Evolutionary conservation across 305 asterid genomes (phyloP), one percentile per base, ranked within the genome.

Genomic region (Fraxinus dipetala): DNA sequence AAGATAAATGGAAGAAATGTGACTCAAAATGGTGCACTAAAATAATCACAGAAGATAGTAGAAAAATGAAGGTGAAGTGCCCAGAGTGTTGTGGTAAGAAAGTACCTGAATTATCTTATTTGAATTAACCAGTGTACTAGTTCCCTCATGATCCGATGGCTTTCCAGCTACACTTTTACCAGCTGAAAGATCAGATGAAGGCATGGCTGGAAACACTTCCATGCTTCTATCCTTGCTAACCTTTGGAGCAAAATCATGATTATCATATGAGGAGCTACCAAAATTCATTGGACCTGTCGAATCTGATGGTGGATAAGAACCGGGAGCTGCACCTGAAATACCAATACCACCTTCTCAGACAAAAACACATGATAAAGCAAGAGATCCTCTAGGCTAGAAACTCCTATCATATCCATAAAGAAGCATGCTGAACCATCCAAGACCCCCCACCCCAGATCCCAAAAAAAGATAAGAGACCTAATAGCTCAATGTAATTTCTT

Each of bases 221-320:
- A 85, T 81, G 82, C 89, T 85, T 88, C 91, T 90, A 72, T 93
- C 98, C 88, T 88, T 92, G 35, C 90, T 82, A 78, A 87, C 86
- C 87, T 92, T 93, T 77, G 92, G 88, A 79, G 89, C 87, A 84
- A 89, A 89, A 43, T 91, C 91, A 77, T 86, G 97, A 83, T 85
- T 90, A 72, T 93, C 98, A 79, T 89, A 84, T 79, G 95, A 86
- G 83, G 96, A 89, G 90, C 87, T 89, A 63, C 89, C 91, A 88
- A 90, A 94, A 87, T 90, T 96, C 93, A 89, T 85, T 82, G 89
- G 89, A 86, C 86, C 86, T 34, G 93, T 90, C 30, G 92, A 81
- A 75, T 94, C 99, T 81, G 89, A 85, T 13, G 92, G 83, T 51
- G 87, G 86, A 85, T 91, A 90, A 75, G 94, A 90, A 83, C 92